A percentile compares a stretch with the other conserved stretches of the same genome.
phyloP scores from a whole-genome alignment of 2,329 filamentous ascomycete species.

The Aspergillus fructus region DNA sequence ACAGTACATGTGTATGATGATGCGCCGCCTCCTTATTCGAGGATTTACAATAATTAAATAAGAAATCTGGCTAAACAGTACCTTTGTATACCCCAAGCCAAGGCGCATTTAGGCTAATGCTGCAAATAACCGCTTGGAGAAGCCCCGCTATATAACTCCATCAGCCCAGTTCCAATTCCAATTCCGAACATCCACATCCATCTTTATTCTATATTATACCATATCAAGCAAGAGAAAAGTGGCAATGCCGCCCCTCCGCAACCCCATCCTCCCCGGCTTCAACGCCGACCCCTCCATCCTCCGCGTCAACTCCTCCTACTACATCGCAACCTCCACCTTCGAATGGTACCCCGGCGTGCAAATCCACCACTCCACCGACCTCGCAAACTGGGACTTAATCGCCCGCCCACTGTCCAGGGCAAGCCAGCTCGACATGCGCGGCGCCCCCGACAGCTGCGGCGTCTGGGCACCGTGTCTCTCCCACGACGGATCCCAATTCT shows the following conservation, averaged over 20 bases:
- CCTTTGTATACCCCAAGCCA: too few species aligned
- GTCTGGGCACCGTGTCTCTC: conserved; percentile 49
- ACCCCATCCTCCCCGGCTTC: conserved; percentile 59
- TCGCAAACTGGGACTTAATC: conserved; percentile 36
- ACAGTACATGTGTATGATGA: too few species aligned
- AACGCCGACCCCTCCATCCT: conserved; percentile 60
- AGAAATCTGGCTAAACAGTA: too few species aligned
- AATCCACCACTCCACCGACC: conserved; percentile 55
- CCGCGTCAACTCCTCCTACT: conserved; percentile 52
- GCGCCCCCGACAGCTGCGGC: conserved; percentile 26
- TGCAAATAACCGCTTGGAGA: too few species aligned
- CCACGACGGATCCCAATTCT: conserved; percentile 47
- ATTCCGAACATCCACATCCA: too few species aligned
- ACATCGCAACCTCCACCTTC: conserved; percentile 60
- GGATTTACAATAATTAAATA: too few species aligned
- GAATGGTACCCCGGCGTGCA: conserved; percentile 60
- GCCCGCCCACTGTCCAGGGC: conserved; percentile 23
- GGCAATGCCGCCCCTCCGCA: conserved; percentile 35
- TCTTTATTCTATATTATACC: too few species aligned
- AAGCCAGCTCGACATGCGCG: conserved; percentile 24
- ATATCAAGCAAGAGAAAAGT: too few species aligned
- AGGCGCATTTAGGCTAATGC: too few species aligned
- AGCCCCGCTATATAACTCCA: too few species aligned
- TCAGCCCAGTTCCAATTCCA: too few species aligned
- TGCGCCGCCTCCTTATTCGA: too few species aligned